Base-by-base conservation (phyloP, 768 basidiomycete species). In the Rhizopogon rudus region DNA sequence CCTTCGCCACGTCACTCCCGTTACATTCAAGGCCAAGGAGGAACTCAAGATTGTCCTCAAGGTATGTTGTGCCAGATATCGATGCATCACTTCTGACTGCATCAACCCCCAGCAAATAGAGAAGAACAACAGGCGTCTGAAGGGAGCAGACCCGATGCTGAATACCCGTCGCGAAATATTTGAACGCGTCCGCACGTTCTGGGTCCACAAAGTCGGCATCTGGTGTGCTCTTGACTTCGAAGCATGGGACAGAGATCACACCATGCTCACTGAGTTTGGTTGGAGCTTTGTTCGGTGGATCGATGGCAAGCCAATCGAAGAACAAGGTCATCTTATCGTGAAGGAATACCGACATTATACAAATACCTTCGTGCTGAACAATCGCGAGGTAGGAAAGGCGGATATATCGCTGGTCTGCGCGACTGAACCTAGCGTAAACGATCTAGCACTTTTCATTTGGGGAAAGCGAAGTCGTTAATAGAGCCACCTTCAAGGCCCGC, bases 171-270 rank as follows among this genome's bases (percentile, higher is more conserved):
- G 89, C 8, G 71, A 81, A 51, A 63, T 75, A 13, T 93, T 93
- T 65, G 89, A 92, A 64, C 80, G 79, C 5, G 78, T 84, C 25
- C 83, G 90, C 16, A 66, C 76, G 3, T 74, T 83, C 51, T 92
- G 86, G 84, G 69, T 71, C 0, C 77, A 77, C 56, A 82, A 84
- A 65, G 75, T 67, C 25, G 91, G 88, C 41, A 79, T 81, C 4
- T 93, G 89, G 87, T 81, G 81, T 63, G 82, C 90, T 14, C 69
- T 93, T 50, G 92, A 93, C 66, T 86, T 93, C 58, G 92, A 93
- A 69, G 81, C 79, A 16, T 93, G 90, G 90, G 92, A 94, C 64
- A 68, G 69, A 41, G 88, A 91, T 42, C 87, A 91, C 62, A 79
- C 72, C 1, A 58, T 85, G 20, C 74, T 93, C 58, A 91, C 88